Evolutionary conservation across 805 yeast genomes (phyloP), one percentile per base, ranked within the genome.

Genomic region (Teunomyces kruisii): DNA sequence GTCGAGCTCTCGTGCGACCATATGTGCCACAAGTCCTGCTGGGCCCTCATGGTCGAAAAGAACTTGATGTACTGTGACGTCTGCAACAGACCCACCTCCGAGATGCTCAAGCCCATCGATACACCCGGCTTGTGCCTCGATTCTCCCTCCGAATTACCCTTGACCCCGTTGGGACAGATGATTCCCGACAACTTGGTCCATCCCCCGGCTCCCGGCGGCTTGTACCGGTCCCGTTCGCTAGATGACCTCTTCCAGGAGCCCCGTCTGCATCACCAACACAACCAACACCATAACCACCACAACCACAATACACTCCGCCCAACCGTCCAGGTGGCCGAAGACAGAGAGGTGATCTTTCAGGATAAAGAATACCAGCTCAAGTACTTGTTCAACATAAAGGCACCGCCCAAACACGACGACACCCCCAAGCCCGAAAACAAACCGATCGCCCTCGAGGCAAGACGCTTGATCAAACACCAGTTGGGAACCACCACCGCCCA

Each of bases 21-120:
- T 44, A 42, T 43, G n/a, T 57, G 63, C 35, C 68, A 64, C 41
- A 48, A 54, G 32, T 58, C 56, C 22, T 64, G 68, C 43, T 49
- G 22, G 22, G 22, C 6, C 22, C 22, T 19, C 6, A 19, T 61
- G 12, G 32, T 41, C 32, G 26, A 32, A 16, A 5, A 22, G 12
- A 32, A 10, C 9, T 32, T 22, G 14, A 16, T 32, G 36, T 32
- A 16, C 36, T 32, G 36, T 8, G 36, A 16, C 26, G 17, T 32
- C 13, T 32, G 36, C 36, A 32, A 32, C 22, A 32, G 17, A n/a
- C 36, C 36, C 7, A 32, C 36, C 3, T 32, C 36, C 10, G 22
- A 32, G 19, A 15, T 32, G 26, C 15, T 32, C 8, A 17, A 32
- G 6, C 16, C 36, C 15, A 16, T 32, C 7, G 36, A 32, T 12